Percentiles rank a stretch among this genome's conserved stretches.
Conservation (phyloP, 805 yeast genomes). For the Kuraishia hungarica region DNA sequence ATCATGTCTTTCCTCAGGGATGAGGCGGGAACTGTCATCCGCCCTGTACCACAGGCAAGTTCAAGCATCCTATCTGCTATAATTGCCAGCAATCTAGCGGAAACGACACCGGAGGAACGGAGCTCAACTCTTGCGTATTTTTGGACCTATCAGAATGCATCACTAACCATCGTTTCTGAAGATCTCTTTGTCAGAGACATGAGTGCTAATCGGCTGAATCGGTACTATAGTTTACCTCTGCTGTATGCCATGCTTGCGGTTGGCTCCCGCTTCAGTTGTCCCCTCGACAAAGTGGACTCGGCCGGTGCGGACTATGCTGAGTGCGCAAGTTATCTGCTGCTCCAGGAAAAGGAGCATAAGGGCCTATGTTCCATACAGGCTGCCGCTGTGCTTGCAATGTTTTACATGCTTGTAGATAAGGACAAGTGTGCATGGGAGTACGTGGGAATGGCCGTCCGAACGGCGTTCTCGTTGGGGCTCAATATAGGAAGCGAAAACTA, state of each 20-base stretch:
- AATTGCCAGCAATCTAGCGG: neutral
- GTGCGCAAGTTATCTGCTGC: slow-evolving; percentile 6
- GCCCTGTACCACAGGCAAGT: neutral
- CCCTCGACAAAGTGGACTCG: slow-evolving; percentile 2
- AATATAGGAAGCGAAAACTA: slow-evolving; percentile 5
- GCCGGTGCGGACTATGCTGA: slow-evolving; percentile 8
- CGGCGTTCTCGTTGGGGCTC: slow-evolving; percentile 8
- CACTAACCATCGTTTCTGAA: slow-evolving; percentile 5
- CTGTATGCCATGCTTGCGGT: slow-evolving; percentile 11
- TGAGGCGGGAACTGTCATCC: neutral
- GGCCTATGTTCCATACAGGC: slow-evolving; percentile 8
- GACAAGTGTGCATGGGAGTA: slow-evolving; percentile 9
- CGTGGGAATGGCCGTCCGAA: slow-evolving; percentile 7
- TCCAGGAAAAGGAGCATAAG: slow-evolving; percentile 8
- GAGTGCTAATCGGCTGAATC: slow-evolving; percentile 2
- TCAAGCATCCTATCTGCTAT: neutral
- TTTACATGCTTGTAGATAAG: slow-evolving; percentile 1
- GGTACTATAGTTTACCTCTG: slow-evolving; percentile 6
- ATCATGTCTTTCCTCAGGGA: neutral
- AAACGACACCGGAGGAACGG: neutral
- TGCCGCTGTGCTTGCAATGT: slow-evolving; percentile 4
- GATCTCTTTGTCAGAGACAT: slow-evolving; percentile 6
- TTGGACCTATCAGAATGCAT: slow-evolving; percentile 8
- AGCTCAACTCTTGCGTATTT: neutral
- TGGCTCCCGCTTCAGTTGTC: slow-evolving; percentile 6